Base-by-base conservation (phyloP, 352 stramenopile genomes). In the Pythium dissotocum region DNA sequence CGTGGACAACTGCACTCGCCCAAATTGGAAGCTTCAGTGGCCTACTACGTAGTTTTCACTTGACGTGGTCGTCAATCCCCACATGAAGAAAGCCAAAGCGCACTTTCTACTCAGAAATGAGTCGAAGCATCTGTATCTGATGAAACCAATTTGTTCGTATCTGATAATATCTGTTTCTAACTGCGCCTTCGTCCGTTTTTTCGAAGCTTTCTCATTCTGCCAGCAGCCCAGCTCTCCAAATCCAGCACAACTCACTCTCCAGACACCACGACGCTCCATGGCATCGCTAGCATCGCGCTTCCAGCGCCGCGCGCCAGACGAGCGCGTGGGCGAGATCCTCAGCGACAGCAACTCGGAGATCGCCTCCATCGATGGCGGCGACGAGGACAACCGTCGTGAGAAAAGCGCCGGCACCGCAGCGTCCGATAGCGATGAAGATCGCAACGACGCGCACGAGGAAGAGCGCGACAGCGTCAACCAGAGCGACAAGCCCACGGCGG, bases 261-360 rank as follows among this genome's bases (percentile, higher is more conserved):
- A 30, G 28, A 24, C 10, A 44, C 28, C 6, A 58, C 46, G 46
- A 58, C 52, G 28, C 28, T 28, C 53, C 18, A 62, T 69, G 62
- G 62, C 62, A 32, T 35, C 48, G 21, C 24, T 57, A 7, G 14
- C 26, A 12, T 40, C 53, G 32, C 62, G 64, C 33, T 58, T 72
- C 57, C 62, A 69, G 35, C 57, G 65, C 51, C 61, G 56, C 42
- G 49, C 51, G 65, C 38, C 63, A 9, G 69, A 81, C 28, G 61
- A 77, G 55, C 75, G 78, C 16, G 69, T 89, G 16, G 79, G 76
- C 7, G 79, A 89, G 53, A 83, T 89, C 68, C 62, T 88, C 55
- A 87, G 79, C 63, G 81, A 91, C 66, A 72, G 66, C 59, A 87
- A 82, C 65, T 89, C 77, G 16, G 81, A 88, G 48, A 65, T 79